A percentile compares a stretch with the other conserved stretches of the same genome.
These are phyloP conservation scores for Penicillium crustosum DNA, from an alignment of 2,329 filamentous ascomycete genomes.

Conservation along the genomic window DNA sequence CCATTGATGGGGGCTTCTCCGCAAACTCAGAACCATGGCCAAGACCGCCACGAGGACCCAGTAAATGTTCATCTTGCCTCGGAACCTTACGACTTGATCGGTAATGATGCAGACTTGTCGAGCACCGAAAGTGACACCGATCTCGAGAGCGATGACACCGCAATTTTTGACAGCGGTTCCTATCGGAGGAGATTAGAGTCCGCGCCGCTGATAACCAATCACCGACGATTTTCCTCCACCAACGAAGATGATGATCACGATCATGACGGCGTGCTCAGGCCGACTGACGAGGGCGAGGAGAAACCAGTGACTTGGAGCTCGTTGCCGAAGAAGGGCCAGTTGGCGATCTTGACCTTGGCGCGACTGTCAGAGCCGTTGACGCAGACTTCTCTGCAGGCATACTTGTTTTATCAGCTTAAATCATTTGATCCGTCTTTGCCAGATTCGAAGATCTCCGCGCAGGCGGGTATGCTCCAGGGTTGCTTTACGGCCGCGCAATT, in stretches of 20 bases:
- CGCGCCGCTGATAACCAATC: conserved; percentile 15
- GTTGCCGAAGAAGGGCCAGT: conserved; percentile 73
- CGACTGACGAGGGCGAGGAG: conserved; percentile 24
- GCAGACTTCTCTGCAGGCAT: conserved; percentile 73
- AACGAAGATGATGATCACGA: conserved; percentile 20
- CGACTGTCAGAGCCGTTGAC: conserved; percentile 79
- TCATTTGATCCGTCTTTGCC: conserved; percentile 65
- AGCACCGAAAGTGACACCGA: conserved; percentile 16
- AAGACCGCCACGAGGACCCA: conserved; percentile 5
- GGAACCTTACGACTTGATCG: background rate
- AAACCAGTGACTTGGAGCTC: conserved; percentile 66
- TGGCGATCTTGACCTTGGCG: conserved; percentile 73
- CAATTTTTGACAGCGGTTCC: conserved; percentile 15
- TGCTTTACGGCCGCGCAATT: conserved; percentile 82
- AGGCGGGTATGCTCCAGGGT: conserved; percentile 75
- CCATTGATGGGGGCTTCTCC: conserved; percentile 22
- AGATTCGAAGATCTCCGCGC: conserved; percentile 67
- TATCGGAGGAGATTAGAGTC: conserved; percentile 12
- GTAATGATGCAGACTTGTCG: background rate
- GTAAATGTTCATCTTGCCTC: conserved; percentile 1
- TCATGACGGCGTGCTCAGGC: conserved; percentile 9
- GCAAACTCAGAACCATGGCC: conserved; percentile 10
- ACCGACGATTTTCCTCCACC: conserved; percentile 16
- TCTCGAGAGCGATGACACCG: conserved; percentile 20
- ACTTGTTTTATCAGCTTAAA: conserved; percentile 86